A percentile compares a stretch with the other conserved stretches of the same genome.
phyloP scores from a whole-genome alignment of 73 alveolate genomes.

The Paramecium bursaria region DNA sequence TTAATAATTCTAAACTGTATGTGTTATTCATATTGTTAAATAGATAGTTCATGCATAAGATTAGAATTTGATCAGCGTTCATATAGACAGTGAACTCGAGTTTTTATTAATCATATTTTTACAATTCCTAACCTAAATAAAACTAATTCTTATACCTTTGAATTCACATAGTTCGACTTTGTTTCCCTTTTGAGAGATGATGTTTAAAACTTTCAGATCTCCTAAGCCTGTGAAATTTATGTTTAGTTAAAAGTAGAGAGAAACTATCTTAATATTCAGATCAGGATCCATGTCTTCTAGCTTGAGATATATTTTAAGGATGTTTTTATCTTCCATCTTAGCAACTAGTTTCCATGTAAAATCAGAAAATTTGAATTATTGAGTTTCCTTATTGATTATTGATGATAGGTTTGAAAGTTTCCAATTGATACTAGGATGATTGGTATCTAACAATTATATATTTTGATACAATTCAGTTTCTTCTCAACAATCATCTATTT shows the following conservation, averaged over 20 bases:
- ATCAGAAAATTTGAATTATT: constrained; percentile 66
- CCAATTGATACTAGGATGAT: constrained; percentile 71
- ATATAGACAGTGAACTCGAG: constrained; percentile 67
- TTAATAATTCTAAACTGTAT: constrained; percentile 29
- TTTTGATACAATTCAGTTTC: constrained; percentile 28
- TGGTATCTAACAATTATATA: constrained; percentile 20
- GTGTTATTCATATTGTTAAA: constrained; percentile 33
- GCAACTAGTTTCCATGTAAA: constrained; percentile 69
- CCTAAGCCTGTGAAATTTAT: constrained; percentile 40
- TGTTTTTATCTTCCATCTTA: constrained; percentile 66
- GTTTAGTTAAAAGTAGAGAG: constrained; percentile 54
- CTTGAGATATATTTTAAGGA: constrained; percentile 62
- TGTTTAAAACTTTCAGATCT: constrained; percentile 27
- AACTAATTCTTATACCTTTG: constrained; percentile 11
- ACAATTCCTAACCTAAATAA: constrained; percentile 14
- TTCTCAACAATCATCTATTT: neutral
- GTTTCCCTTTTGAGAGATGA: constrained; percentile 48
- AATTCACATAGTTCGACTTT: constrained; percentile 62
- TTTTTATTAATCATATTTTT: constrained; percentile 53
- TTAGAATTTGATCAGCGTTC: constrained; percentile 57
- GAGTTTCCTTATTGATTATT: constrained; percentile 64
- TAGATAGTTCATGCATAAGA: constrained; percentile 47
- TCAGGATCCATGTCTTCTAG: constrained; percentile 69
- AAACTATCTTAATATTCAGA: constrained; percentile 41
- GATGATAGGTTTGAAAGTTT: constrained; percentile 65